Evolutionary conservation across 768 basidiomycete genomes (phyloP), one percentile per base, ranked within the genome.

Genomic region (Mycena maculata): DNA sequence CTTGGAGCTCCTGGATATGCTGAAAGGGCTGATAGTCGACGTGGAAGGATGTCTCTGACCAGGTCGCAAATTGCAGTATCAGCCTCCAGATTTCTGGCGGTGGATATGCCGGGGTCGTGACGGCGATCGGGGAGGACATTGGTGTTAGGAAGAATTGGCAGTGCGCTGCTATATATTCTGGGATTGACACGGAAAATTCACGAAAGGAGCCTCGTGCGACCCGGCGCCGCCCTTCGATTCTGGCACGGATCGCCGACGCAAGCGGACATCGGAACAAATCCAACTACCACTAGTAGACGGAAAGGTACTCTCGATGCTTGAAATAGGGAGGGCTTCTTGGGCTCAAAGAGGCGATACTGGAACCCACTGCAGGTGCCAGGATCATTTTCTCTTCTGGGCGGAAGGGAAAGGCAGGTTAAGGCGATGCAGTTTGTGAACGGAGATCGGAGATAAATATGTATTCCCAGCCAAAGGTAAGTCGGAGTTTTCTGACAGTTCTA

Each of bases 11-110:
- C 45, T 60, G 58, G 22, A 60, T 27, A 18, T 25, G 50, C 38
- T 69, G 27, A 44, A 69, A 69, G 11, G 68, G 68, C 13, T 47
- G 33, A 20, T 69, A 69, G 56, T 62, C 61, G 49, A 54, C 31
- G 27, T 47, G n/a, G 10, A 28, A 52, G 4, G 44, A 22, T 0
- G 56, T 44, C 9, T 50, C 33, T 2, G 63, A 56, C 12, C 6
- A 9, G 2, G 63, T 60, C 30, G 63, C 58, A 23, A 60, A 57
- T 3, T 31, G 42, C 25, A 69, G 55, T 48, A 69, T 64, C 0
- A 41, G 27, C 25, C 62, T 23, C 62, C 62, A 69, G 27, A 69
- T 64, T 64, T 69, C 68, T 16, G 63, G 44, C 12, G 67, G 61
- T 11, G 63, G 42, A 9, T 38, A 22, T 3, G 47, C 42, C 18